Conservation (phyloP, 2,329 filamentous ascomycete genomes). For the Fusarium algeriense region DNA sequence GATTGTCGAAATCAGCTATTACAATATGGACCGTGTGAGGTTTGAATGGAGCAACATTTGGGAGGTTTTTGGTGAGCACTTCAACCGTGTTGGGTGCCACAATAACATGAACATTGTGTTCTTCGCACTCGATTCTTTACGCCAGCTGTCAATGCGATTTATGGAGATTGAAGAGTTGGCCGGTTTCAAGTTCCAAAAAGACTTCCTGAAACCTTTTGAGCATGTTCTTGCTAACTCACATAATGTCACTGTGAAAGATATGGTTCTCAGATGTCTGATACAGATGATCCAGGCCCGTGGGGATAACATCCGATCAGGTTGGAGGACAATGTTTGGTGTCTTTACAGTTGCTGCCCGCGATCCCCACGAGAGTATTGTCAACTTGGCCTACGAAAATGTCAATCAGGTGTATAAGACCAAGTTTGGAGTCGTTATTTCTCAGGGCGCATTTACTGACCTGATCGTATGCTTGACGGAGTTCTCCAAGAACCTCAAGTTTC, state of each 20-base stretch:
- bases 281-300: constrained; percentile 99
- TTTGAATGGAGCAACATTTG: constrained; percentile 99
- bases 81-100: constrained; percentile 97
- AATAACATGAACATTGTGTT: constrained; percentile 97
- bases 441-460: constrained; percentile 95
- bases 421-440: constrained; percentile 95
- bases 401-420: constrained; percentile 94
- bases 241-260: constrained; percentile 94
- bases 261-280: constrained; percentile 94
- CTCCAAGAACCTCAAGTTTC: constrained; percentile 98
- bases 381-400: constrained; percentile 96
- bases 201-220: constrained; percentile 98
- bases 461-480: constrained; percentile 98
- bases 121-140: constrained; percentile 94
- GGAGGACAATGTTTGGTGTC: constrained; percentile 99
- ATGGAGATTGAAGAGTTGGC: constrained; percentile 98
- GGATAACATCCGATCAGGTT: constrained; percentile 96
- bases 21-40: constrained; percentile 98
- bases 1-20: constrained; percentile 98
- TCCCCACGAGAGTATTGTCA: constrained; percentile 94
- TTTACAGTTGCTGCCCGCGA: constrained; percentile 96
- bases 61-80: constrained; percentile 97
- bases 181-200: constrained; percentile 99
- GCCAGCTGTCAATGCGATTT: constrained; percentile 97
- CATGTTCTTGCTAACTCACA: constrained; percentile 95